Base-by-base conservation (phyloP, 2,329 filamentous ascomycete species). In the Aspergillus flavus region DNA sequence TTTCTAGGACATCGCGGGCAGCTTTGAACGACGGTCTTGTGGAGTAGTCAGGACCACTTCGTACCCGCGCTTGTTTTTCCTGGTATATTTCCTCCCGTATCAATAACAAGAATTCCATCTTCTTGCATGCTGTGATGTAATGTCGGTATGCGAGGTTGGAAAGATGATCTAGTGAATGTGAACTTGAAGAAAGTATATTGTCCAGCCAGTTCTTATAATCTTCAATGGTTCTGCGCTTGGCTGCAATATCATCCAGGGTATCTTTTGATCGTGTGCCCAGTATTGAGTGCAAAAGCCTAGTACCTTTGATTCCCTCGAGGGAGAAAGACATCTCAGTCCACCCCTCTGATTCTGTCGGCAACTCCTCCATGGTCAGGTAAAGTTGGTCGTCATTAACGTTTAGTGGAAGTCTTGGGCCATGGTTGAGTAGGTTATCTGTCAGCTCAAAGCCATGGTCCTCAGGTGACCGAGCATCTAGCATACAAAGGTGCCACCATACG, bases 291-390 rank as follows among this genome's bases (percentile, higher is more conserved):
- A 58, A 7, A 10, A 58, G 26, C 28, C 21, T 48, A 19, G 39
- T 30, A 4, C 28, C 30, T 21, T 58, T 41, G 5, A 45, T 58
- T 48, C 34, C 41, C 2, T 34, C 45, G 4, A 58, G 19, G n/a
- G 14, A 48, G 30, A 58, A 58, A 14, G 56, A 32, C 56, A 58
- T 58, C 0, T 58, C 56, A 9, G 56, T 48, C 56, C 56, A 58
- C 19, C 4, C 26, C 9, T 28, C 34, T 1, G 43, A 34, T 16
- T 48, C 56, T 9, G 16, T 14, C 1, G 56, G 56, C 2, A 58
- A 28, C 6, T 32, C 10, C 12, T 43, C 21, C 56, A 58, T 58
- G 11, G 5, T 26, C 6, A 30, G 30, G 16, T 46, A 58, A 12
- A 58, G 19, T 4, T 58, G 56, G 30, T 48, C 12, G 7, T 58